These are phyloP conservation scores for Theobroma grandiflorum DNA, from an alignment of 441 rosid species.

Conservation along the genomic window DNA sequence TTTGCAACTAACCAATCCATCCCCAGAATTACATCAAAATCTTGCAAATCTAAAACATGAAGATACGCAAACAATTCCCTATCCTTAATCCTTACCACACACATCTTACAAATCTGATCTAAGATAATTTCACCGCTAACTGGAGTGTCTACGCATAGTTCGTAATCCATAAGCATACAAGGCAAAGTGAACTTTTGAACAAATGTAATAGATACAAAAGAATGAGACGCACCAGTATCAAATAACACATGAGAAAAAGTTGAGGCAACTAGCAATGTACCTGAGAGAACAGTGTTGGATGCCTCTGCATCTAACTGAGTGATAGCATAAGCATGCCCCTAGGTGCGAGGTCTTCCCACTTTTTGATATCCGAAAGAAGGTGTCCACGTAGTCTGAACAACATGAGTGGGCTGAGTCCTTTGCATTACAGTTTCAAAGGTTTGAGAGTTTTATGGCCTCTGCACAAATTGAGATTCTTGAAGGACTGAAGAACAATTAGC, in stretches of 20 bases:
- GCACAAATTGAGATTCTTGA: too few relatives aligned
- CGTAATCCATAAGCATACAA: neutral
- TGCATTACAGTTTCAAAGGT: too few relatives aligned
- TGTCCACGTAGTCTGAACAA: too few relatives aligned
- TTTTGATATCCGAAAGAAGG: too few relatives aligned
- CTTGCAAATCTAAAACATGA: neutral
- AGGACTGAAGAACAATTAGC: too few relatives aligned
- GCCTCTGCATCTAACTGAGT: neutral
- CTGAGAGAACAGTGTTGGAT: neutral
- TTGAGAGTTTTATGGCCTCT: too few relatives aligned
- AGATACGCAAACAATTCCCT: neutral
- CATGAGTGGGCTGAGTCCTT: too few relatives aligned
- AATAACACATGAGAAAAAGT: neutral
- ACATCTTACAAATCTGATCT: neutral
- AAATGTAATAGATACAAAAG: neutral
- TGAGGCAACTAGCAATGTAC: neutral
- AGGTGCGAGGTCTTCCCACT: too few relatives aligned
- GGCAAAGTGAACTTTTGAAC: neutral
- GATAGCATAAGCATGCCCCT: neutral
- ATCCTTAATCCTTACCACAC: neutral
- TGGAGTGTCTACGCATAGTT: neutral
- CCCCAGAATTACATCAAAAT: neutral
- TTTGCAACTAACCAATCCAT: neutral
- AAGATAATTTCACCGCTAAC: neutral
- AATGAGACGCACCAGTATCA: neutral